Conservation (phyloP, 345 rosid species). For the Heritiera fomes region DNA sequence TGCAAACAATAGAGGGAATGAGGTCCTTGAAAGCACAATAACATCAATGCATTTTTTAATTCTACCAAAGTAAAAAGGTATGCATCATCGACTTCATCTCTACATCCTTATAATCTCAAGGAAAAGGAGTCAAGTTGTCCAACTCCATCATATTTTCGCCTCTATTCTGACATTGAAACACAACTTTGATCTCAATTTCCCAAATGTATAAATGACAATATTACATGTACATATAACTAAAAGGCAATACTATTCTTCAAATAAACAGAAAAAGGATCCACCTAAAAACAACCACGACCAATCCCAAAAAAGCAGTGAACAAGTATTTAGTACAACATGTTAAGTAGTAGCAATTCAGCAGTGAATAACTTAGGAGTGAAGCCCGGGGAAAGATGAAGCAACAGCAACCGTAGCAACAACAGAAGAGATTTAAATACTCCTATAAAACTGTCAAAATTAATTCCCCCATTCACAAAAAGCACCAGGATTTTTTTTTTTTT, state of each 20-base stretch:
- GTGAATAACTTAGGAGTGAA: background rate
- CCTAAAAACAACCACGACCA: background rate
- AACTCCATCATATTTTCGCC: background rate
- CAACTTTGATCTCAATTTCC: background rate
- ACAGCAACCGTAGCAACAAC: background rate
- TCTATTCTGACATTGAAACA: slow-evolving; percentile 9
- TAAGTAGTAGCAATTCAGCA: background rate
- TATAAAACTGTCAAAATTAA: background rate
- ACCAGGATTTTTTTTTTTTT: background rate
- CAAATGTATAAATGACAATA: background rate
- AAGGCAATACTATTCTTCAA: background rate
- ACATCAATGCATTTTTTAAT: background rate
- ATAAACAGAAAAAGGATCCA: background rate
- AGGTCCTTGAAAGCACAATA: background rate
- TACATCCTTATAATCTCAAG: background rate
- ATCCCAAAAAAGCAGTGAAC: background rate
- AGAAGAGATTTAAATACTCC: background rate
- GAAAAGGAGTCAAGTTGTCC: background rate
- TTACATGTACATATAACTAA: background rate
- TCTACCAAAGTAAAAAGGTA: background rate
- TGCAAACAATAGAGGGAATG: background rate
- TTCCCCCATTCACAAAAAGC: background rate
- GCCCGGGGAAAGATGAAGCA: background rate
- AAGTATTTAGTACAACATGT: background rate
- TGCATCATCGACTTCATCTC: background rate